Percentiles rank a stretch among this genome's conserved stretches.
phyloP scores from a whole-genome alignment of 768 basidiomycete species.

The Pisolithus albus region DNA sequence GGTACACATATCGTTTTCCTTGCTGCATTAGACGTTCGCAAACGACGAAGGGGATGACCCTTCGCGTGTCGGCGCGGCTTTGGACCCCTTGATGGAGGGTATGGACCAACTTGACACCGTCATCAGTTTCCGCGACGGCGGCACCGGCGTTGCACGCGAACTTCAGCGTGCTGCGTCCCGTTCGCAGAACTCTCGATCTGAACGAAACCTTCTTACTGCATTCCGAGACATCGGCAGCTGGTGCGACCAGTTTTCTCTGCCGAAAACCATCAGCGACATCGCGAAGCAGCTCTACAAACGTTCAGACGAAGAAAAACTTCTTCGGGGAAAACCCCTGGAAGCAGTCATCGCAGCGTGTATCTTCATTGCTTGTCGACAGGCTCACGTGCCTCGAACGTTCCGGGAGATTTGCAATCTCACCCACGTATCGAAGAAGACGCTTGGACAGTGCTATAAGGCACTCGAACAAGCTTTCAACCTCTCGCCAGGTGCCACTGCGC shows the following conservation, averaged over 20 bases:
- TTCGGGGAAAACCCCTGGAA: slow-evolving; percentile 85
- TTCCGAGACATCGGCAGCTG: slow-evolving; percentile 89
- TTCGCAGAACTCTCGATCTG: slow-evolving; percentile 68
- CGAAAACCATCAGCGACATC: slow-evolving; percentile 90
- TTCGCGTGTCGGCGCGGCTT: slow-evolving; percentile 97
- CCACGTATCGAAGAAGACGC: slow-evolving; percentile 88
- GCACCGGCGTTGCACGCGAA: slow-evolving; percentile 85
- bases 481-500: slow-evolving; percentile 68
- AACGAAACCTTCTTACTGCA: slow-evolving; percentile 79
- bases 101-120: slow-evolving; percentile 92
- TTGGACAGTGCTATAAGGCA: slow-evolving; percentile 90
- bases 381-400: slow-evolving; percentile 93
- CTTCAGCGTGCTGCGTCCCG: slow-evolving; percentile 89
- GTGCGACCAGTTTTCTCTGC: slow-evolving; percentile 94
- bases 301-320: slow-evolving; percentile 89
- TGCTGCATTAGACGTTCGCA: slow-evolving; percentile 79
- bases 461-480: slow-evolving; percentile 86
- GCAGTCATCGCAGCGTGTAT: slow-evolving; percentile 97
- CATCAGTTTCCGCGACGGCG: slow-evolving; percentile 93
- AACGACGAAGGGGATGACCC: slow-evolving; percentile 99
- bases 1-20: slow-evolving; percentile 17
- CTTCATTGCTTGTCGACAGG: slow-evolving; percentile 94
- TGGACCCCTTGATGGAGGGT: slow-evolving; percentile 89
- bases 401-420: slow-evolving; percentile 92
- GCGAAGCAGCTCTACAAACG: slow-evolving; percentile 97